Percentiles rank a stretch among this genome's conserved stretches.
Evolutionary conservation across 495 filamentous ascomycete genomes (phyloP).

Genomic region (Ramalina peruviana): DNA sequence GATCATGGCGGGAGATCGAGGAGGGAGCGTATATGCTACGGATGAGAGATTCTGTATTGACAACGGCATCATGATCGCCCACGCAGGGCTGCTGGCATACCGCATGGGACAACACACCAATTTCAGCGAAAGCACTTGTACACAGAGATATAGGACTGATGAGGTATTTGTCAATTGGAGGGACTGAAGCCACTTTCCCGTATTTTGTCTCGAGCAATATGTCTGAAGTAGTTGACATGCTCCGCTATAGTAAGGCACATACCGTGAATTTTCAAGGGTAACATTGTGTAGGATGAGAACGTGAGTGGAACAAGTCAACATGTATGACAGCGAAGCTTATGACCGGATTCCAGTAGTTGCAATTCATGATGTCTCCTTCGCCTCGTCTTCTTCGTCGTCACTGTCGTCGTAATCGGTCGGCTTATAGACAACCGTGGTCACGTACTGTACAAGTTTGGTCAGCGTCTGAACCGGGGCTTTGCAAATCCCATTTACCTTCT

Average conservation of each 20-base stretch:
- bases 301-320: too few species aligned
- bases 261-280: too few species aligned
- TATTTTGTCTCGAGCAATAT: neutral
- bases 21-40: slow-evolving; percentile 83
- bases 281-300: too few species aligned
- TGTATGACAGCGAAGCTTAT: too few species aligned
- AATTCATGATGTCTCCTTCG: neutral
- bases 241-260: too few species aligned
- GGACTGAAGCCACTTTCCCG: slow-evolving; percentile 33
- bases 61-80: slow-evolving; percentile 99
- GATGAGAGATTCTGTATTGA: slow-evolving; percentile 98
- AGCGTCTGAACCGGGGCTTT: slow-evolving; percentile 1
- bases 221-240: neutral
- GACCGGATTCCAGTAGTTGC: too few species aligned
- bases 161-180: slow-evolving; percentile 89
- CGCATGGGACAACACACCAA: slow-evolving; percentile 61
- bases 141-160: slow-evolving; percentile 89
- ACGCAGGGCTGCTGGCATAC: slow-evolving; percentile 80
- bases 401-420: slow-evolving; percentile 40
- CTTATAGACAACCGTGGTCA: slow-evolving; percentile 96
- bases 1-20: slow-evolving; percentile 79
- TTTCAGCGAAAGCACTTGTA: slow-evolving; percentile 74
- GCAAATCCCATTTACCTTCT: slow-evolving; percentile 50
- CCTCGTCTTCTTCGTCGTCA: slow-evolving; percentile 8
- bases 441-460: slow-evolving; percentile 48